A percentile compares a stretch with the other conserved stretches of the same genome.
Evolutionary conservation across 2,329 filamentous ascomycete genomes (phyloP).

Genomic region (Grosmannia penicillata): DNA sequence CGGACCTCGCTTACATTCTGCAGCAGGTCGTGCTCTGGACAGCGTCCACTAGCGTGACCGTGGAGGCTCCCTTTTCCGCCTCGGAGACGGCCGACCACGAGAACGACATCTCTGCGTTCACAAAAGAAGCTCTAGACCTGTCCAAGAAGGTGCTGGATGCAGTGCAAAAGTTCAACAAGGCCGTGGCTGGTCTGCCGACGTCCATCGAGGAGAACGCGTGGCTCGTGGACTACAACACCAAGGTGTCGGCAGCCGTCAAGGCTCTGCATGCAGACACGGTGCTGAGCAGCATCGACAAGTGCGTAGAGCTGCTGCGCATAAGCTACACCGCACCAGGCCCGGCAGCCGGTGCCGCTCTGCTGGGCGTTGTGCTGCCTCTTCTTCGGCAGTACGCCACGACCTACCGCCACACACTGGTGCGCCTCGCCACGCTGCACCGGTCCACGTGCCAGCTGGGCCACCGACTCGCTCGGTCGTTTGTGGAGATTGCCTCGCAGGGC

Average conservation of each 20-base stretch:
- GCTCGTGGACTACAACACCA: conserved; percentile 41
- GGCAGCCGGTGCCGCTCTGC: conserved; percentile 25
- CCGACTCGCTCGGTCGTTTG: conserved; percentile 62
- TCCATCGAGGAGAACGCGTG: conserved; percentile 49
- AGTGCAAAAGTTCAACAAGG: conserved; percentile 55
- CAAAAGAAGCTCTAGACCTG: conserved; percentile 44
- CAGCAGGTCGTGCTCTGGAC: conserved; percentile 55
- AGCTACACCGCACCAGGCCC: neutral
- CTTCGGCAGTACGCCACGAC: conserved; percentile 56
- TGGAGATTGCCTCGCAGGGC: conserved; percentile 65
- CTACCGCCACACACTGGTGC: conserved; percentile 40
- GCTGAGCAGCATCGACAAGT: conserved; percentile 22
- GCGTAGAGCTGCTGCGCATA: conserved; percentile 20
- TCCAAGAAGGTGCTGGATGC: conserved; percentile 66
- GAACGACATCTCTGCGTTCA: conserved; percentile 28
- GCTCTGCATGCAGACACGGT: conserved; percentile 46
- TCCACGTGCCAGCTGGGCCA: conserved; percentile 61
- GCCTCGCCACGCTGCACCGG: conserved; percentile 50
- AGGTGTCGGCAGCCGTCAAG: conserved; percentile 36
- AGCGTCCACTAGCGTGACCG: neutral
- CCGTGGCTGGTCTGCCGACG: conserved; percentile 35
- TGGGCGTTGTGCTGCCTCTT: conserved; percentile 53
- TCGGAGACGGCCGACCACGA: too few species aligned
- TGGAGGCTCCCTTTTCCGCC: conserved; percentile 6
- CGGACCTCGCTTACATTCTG: conserved; percentile 49